Percentiles rank a stretch among this genome's conserved stretches.
phyloP scores from a whole-genome alignment of 2,329 filamentous ascomycete genomes.

The Emmonsiellopsis sp. region DNA sequence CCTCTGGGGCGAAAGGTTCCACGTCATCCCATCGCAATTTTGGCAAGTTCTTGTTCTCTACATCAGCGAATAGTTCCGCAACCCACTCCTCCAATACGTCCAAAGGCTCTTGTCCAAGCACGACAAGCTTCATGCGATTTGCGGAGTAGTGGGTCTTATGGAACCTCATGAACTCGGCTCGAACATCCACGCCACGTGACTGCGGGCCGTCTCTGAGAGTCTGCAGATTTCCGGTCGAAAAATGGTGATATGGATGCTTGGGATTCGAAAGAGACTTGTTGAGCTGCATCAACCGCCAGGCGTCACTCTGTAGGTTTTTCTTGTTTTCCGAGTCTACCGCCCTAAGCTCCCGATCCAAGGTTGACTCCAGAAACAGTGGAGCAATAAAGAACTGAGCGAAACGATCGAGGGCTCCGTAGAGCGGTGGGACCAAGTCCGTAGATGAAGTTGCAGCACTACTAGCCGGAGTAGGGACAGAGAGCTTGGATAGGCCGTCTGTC shows the following conservation, averaged over 20 bases:
- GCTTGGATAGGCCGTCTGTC: conserved; percentile 10
- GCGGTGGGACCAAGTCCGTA: conserved; percentile 39
- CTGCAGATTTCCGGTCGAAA: conserved; percentile 82
- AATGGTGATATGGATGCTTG: conserved; percentile 80
- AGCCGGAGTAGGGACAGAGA: conserved; percentile 8
- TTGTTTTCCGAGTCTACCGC: conserved; percentile 96
- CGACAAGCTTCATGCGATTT: conserved; percentile 86
- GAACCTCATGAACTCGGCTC: conserved; percentile 87
- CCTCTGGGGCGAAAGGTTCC: conserved; percentile 49
- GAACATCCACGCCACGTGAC: conserved; percentile 69
- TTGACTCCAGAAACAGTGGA: conserved; percentile 75
- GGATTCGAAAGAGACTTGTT: conserved; percentile 83
- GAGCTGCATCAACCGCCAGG: conserved; percentile 79
- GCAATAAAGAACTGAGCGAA: conserved; percentile 92
- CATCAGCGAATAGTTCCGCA: conserved; percentile 68
- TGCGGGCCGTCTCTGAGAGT: conserved; percentile 77
- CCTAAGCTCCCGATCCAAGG: conserved; percentile 74
- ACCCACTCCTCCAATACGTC: conserved; percentile 80
- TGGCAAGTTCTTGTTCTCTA: conserved; percentile 72
- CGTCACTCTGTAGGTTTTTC: conserved; percentile 89
- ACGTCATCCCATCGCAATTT: conserved; percentile 59
- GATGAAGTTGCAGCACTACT: conserved; percentile 16
- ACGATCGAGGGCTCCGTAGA: conserved; percentile 77
- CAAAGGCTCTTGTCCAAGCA: conserved; percentile 71
- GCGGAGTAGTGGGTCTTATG: conserved; percentile 84